These are phyloP conservation scores for Jaenimonas drosophilae DNA, from an alignment of 208 protist species.

Conservation along the genomic window DNA sequence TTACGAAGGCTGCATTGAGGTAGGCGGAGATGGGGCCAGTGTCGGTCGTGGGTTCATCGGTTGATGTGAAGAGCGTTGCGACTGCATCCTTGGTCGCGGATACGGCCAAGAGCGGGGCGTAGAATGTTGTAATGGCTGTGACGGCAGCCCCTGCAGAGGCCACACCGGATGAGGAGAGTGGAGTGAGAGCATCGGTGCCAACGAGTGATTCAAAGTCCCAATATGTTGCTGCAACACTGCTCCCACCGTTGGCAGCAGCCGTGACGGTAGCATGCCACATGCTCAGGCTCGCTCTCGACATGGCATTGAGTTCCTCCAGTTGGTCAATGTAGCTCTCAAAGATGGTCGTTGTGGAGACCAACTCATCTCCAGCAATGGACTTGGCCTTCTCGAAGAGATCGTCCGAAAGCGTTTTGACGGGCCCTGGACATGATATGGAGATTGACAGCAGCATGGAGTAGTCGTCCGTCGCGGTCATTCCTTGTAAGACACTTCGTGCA, in stretches of 20 bases:
- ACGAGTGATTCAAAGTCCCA: neutral
- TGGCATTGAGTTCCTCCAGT: neutral
- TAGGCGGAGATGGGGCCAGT: neutral
- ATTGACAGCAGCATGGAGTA: neutral
- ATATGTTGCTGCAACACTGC: neutral
- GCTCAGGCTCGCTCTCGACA: neutral
- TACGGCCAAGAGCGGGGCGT: neutral
- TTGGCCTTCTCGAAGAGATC: neutral
- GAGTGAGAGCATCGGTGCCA: neutral
- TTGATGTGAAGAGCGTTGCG: neutral
- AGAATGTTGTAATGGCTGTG: neutral
- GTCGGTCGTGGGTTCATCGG: neutral
- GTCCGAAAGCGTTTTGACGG: neutral
- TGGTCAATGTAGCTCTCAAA: neutral
- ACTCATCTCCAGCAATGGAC: neutral
- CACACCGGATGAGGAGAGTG: neutral
- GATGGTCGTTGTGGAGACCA: neutral
- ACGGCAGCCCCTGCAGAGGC: neutral
- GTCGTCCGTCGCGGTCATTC: neutral
- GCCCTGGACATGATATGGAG: neutral
- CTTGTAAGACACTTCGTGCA: neutral
- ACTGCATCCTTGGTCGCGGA: neutral
- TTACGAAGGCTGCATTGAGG: neutral
- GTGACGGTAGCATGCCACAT: conserved; percentile 3
- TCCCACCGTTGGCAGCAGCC: neutral